phyloP scores from a whole-genome alignment of 2,329 filamentous ascomycete genomes.

The Phyllachora maydis region DNA sequence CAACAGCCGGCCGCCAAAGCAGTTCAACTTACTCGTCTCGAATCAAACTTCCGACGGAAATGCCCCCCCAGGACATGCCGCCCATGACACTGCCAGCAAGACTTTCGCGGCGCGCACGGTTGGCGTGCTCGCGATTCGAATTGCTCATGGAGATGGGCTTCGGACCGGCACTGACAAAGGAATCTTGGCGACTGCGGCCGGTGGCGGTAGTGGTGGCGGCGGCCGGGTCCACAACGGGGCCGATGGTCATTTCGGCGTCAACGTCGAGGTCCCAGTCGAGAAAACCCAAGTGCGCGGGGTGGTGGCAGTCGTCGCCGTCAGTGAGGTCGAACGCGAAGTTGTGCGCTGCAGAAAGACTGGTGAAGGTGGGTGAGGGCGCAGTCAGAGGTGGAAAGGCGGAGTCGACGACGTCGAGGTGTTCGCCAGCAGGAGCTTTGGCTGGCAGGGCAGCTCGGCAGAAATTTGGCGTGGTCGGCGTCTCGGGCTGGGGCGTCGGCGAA shows the following conservation, averaged over 20 bases:
- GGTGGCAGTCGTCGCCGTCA: constrained; percentile 7
- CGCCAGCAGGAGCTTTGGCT: too few relatives aligned
- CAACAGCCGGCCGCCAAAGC: too few relatives aligned
- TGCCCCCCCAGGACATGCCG: constrained; percentile 92
- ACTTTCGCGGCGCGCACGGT: constrained; percentile 37
- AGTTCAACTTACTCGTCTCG: constrained; percentile 95
- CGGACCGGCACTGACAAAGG: constrained; percentile 42
- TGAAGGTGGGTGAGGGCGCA: constrained; percentile 7
- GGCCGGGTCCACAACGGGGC: constrained; percentile 35
- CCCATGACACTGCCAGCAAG: constrained; percentile 46
- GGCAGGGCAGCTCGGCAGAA: too few relatives aligned
- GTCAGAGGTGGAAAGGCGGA: constrained; percentile 6
- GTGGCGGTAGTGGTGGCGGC: too few relatives aligned
- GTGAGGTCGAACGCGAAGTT: constrained; percentile 6
- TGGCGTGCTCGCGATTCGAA: constrained; percentile 36
- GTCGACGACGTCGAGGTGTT: too few relatives aligned
- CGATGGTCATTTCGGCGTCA: constrained; percentile 34
- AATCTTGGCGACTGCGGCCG: constrained; percentile 39
- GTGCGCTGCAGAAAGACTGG: constrained; percentile 3
- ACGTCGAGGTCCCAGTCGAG: constrained; percentile 7
- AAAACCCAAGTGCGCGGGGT: too few relatives aligned
- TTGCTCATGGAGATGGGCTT: constrained; percentile 49
- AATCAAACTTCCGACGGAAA: constrained; percentile 93
- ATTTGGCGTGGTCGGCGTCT: constrained; percentile 17
- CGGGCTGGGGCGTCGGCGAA: constrained; percentile 20